Conservation (phyloP, 2,329 filamentous ascomycete genomes). For the Penicillium crustosum region DNA sequence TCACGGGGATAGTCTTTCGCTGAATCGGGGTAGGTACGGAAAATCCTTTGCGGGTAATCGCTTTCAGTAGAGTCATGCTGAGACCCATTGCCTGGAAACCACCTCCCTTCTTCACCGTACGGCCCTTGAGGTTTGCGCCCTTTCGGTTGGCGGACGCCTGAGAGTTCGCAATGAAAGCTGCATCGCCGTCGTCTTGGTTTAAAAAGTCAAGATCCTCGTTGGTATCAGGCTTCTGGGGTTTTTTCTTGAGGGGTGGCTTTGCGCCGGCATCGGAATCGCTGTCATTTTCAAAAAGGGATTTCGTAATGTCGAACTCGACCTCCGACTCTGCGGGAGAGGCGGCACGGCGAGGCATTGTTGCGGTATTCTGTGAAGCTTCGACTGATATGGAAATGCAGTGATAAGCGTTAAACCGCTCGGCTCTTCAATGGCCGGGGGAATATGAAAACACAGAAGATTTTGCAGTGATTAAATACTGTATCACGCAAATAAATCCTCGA, state of each 20-base stretch:
- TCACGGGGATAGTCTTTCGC: constrained; percentile 89
- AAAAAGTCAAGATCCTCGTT: constrained; percentile 54
- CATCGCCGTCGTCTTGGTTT: constrained; percentile 65
- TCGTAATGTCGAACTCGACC: constrained; percentile 86
- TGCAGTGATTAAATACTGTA: background rate
- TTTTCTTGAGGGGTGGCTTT: constrained; percentile 52
- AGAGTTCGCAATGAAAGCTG: constrained; percentile 83
- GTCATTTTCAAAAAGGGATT: constrained; percentile 67
- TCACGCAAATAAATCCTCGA: background rate
- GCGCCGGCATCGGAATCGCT: constrained; percentile 48
- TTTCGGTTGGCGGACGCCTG: constrained; percentile 89
- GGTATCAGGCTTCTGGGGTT: constrained; percentile 32
- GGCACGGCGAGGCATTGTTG: constrained; percentile 67
- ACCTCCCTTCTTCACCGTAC: constrained; percentile 88
- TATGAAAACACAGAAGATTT: background rate
- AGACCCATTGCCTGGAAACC: constrained; percentile 95
- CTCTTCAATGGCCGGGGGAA: constrained; percentile 1
- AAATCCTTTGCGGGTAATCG: constrained; percentile 91
- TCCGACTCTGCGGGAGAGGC: constrained; percentile 83
- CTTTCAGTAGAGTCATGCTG: constrained; percentile 79
- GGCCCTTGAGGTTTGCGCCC: constrained; percentile 74
- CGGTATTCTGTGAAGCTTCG: constrained; percentile 7
- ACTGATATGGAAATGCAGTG: constrained; percentile 14
- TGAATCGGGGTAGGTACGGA: constrained; percentile 96
- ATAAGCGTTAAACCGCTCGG: constrained; percentile 12